These are phyloP conservation scores for Cokeromyces recurvatus DNA, from an alignment of 371 early-diverging fungal genomes.

Conservation along the genomic window DNA sequence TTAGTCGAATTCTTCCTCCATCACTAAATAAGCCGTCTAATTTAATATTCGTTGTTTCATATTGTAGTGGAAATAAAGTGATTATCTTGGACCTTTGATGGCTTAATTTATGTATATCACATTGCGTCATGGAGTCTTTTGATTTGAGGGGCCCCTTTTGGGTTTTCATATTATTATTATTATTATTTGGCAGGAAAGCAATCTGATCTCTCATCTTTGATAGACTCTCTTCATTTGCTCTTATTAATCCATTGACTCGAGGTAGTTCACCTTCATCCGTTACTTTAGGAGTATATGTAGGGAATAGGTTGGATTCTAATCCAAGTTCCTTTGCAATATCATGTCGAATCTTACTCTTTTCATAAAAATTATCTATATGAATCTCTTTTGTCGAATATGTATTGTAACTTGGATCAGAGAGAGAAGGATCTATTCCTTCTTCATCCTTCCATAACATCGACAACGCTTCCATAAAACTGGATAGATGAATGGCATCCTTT, in stretches of 20 bases:
- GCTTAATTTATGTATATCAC: conserved; percentile 1
- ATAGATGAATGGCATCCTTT: conserved; percentile 5
- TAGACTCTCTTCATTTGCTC: too few species aligned
- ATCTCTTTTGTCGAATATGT: conserved; percentile 1
- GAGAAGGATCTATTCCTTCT: neutral
- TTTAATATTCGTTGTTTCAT: neutral
- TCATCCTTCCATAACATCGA: conserved; percentile 1
- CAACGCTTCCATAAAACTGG: conserved; percentile 4
- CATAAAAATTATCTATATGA: conserved; percentile 1
- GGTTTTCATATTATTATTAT: too few species aligned
- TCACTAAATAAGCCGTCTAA: conserved; percentile 11
- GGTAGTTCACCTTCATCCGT: neutral
- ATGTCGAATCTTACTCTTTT: neutral
- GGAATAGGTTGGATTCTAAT: too few species aligned
- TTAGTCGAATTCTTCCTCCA: conserved; percentile 2
- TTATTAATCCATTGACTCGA: too few species aligned
- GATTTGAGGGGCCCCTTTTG: too few species aligned
- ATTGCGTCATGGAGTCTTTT: too few species aligned
- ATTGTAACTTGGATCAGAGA: neutral
- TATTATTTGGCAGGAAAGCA: too few species aligned
- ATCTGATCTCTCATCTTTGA: too few species aligned
- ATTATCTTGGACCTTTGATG: conserved; percentile 2
- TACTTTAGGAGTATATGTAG: too few species aligned
- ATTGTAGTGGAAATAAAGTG: neutral
- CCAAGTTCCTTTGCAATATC: conserved; percentile 7